These are phyloP conservation scores for Sequoiadendron giganteum DNA, from an alignment of 75 land plant species.

Conservation along the genomic window DNA sequence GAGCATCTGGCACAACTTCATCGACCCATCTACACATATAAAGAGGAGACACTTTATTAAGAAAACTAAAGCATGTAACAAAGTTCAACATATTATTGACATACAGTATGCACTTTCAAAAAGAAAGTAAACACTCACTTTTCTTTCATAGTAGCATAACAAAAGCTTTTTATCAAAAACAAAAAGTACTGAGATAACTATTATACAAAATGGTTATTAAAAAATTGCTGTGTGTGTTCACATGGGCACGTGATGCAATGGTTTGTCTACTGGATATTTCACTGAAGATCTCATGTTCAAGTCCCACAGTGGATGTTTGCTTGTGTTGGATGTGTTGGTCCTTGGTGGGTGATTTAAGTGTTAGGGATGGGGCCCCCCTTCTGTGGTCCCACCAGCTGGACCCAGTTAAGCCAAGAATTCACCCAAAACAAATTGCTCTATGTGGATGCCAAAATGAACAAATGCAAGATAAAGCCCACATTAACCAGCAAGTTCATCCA, in stretches of 20 bases:
- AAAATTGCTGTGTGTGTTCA: not conserved
- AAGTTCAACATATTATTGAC: not conserved
- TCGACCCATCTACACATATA: constrained; percentile 38
- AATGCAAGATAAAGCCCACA: too few species aligned
- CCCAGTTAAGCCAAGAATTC: too few species aligned
- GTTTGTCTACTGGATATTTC: too few species aligned
- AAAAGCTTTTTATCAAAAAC: not conserved
- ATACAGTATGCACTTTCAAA: not conserved
- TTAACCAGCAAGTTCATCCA: too few species aligned
- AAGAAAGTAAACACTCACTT: not conserved
- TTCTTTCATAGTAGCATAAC: not conserved
- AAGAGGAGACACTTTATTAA: not conserved
- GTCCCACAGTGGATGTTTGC: too few species aligned
- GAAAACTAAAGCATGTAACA: not conserved
- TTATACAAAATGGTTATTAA: not conserved
- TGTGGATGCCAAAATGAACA: not conserved
- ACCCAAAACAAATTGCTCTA: not conserved
- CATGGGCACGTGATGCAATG: too few species aligned
- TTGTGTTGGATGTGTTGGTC: too few species aligned
- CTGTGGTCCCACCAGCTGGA: too few species aligned
- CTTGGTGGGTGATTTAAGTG: too few species aligned
- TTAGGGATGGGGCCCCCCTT: too few species aligned
- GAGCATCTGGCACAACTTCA: constrained; percentile 42
- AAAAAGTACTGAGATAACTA: not conserved
- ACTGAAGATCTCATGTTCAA: too few species aligned